Percentiles rank a stretch among this genome's conserved stretches.
These are phyloP conservation scores for Rhytidiadelphus loreus DNA, from an alignment of 225 moss, liverwort and hornwort genomes.

Conservation along the genomic window DNA sequence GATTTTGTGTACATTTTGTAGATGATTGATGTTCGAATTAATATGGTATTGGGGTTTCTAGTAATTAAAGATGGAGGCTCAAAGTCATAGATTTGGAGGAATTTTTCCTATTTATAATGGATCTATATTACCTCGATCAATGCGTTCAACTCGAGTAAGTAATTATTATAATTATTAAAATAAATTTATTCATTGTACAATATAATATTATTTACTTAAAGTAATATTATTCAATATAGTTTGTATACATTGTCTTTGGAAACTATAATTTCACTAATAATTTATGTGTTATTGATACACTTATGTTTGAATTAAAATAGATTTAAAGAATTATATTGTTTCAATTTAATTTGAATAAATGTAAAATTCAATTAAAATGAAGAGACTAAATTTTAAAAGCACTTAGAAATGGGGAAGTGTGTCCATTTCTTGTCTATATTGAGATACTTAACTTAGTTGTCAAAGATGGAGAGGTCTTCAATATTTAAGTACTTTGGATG, in stretches of 20 bases:
- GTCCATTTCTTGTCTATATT: rapidly evolving
- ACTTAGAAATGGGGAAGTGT: neutral
- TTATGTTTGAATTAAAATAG: neutral
- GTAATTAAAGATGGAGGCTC: constrained; percentile 19
- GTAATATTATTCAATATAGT: neutral
- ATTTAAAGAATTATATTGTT: neutral
- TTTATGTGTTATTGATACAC: no score
- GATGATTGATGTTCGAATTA: neutral
- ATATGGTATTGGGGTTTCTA: neutral
- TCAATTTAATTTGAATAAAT: no score
- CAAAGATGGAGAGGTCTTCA: neutral
- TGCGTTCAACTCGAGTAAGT: constrained; percentile 24
- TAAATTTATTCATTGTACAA: neutral
- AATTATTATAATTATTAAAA: neutral
- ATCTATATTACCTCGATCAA: constrained; percentile 4
- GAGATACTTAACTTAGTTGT: neutral
- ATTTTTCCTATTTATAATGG: constrained; percentile 7
- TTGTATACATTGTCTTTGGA: neutral
- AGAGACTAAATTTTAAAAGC: neutral
- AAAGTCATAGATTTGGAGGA: constrained; percentile 11
- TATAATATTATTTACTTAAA: neutral
- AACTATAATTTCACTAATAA: no score
- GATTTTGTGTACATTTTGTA: neutral
- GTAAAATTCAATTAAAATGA: neutral
- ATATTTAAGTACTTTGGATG: neutral